phyloP scores from a whole-genome alignment of 352 stramenopile genomes.

The Phytophthora constricta region DNA sequence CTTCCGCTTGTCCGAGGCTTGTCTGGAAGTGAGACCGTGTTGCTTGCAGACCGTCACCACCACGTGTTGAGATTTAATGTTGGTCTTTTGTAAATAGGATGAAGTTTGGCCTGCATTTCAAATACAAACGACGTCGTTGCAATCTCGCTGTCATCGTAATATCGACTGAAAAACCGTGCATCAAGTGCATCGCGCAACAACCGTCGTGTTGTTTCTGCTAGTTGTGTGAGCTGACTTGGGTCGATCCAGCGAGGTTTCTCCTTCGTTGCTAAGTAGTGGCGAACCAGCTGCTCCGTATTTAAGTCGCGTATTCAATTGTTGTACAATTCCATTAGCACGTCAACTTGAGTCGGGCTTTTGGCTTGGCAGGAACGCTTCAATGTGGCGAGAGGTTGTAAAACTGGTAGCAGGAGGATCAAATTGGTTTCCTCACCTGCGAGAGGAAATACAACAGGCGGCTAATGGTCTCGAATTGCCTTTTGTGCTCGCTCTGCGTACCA shows the following conservation, averaged over 20 bases:
- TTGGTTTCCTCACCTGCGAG: neutral
- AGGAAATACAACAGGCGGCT: neutral
- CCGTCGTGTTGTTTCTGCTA: neutral
- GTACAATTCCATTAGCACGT: slow-evolving; percentile 15
- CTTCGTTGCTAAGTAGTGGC: neutral
- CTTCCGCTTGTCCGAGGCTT: neutral
- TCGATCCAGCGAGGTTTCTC: neutral
- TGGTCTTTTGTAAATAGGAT: neutral
- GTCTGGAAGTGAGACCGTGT: neutral
- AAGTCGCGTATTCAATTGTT: slow-evolving; percentile 1
- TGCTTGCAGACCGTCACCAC: neutral
- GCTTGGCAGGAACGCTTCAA: slow-evolving; percentile 11
- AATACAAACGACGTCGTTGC: neutral
- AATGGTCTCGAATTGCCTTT: neutral
- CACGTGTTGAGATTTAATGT: neutral
- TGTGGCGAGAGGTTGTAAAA: slow-evolving; percentile 9
- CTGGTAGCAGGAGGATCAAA: slow-evolving; percentile 5
- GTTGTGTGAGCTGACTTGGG: neutral
- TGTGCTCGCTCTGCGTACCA: slow-evolving; percentile 10
- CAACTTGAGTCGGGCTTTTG: slow-evolving; percentile 10
- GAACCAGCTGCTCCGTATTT: neutral
- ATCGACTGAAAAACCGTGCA: neutral
- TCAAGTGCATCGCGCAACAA: neutral
- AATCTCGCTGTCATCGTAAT: neutral
- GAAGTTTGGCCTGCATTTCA: neutral